Base-by-base conservation (phyloP, 2,329 filamentous ascomycete genomes). In the Volutella citrinella region DNA sequence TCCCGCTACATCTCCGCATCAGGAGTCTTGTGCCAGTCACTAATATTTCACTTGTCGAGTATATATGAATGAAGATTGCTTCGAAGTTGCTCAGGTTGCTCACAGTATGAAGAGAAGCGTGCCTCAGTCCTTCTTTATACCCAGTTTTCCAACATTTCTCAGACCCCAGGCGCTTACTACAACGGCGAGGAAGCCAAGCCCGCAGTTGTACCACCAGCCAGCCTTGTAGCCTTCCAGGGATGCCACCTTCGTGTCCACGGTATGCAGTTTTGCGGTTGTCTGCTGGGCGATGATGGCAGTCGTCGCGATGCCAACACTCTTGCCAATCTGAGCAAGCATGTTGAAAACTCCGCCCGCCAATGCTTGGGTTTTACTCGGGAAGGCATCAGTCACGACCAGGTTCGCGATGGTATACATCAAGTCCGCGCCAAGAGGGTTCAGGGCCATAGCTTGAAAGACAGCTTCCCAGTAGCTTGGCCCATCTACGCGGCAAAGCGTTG, bases 321-420 rank as follows among this genome's bases (percentile, higher is more conserved):
- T 66, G 0, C 74, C 74, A 36, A 78, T 67, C 43, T 78, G 72
- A 2, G 65, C 60, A 5, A 70, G 56, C 0, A 73, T 76, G 40
- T 74, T 76, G 55, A 78, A 79, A 1, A 80, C 73, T 0, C 70
- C 74, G 0, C 75, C 76, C 1, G 72, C 74, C 1, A 80, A 58
- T 1, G 69, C 71, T 39, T 79, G 74, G 2, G 63, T 75, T n/a
- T 70, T 52, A 6, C 63, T 55, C 0, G 71, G 68, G 43, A 78
- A 78, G 5, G 60, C 64, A 15, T 70, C 64, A 4, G 65, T 63
- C 10, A 78, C 65, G 11, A 76, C 56, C n/a, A 78, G 59, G 27
- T 70, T 59, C 4, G 64, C 68, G 4, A 78, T 64, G 0, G 70
- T 76, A 48, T 74, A 78, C 7, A 78, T 56, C 0, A 72, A 59